Percentiles rank a stretch among this genome's conserved stretches.
These are phyloP conservation scores for Rickenella mellea DNA, from an alignment of 768 basidiomycete species.

Conservation along the genomic window DNA sequence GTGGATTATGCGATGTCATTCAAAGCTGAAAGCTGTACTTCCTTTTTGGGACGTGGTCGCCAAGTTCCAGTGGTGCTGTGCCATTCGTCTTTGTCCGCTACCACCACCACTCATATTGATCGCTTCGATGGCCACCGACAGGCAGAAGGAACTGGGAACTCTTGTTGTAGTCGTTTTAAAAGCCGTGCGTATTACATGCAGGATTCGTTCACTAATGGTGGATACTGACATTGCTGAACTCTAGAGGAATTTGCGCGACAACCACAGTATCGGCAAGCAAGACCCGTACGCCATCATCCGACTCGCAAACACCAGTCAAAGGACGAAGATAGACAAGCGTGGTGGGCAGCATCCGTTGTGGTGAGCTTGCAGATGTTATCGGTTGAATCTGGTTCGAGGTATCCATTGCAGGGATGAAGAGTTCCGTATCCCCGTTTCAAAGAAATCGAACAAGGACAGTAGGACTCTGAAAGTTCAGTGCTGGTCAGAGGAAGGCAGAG, in stretches of 20 bases:
- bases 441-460: constrained; percentile 41
- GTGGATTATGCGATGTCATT: too few species aligned
- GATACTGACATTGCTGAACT: constrained; percentile 4
- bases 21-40: too few species aligned
- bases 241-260: constrained; percentile 62
- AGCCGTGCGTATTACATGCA: constrained; percentile 31
- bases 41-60: too few species aligned
- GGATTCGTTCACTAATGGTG: too few species aligned
- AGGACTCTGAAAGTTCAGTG: constrained; percentile 66
- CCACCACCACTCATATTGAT: too few species aligned
- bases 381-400: neutral
- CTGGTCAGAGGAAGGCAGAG: constrained; percentile 70
- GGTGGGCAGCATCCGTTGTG: constrained; percentile 92
- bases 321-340: constrained; percentile 66
- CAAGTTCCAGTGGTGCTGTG: too few species aligned
- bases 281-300: constrained; percentile 71
- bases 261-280: constrained; percentile 83
- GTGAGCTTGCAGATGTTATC: too few species aligned
- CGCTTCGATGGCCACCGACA: neutral
- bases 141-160: constrained; percentile 57
- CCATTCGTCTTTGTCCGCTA: too few species aligned
- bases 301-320: constrained; percentile 51
- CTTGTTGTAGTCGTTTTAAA: constrained; percentile 81
- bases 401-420: constrained; percentile 48
- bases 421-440: constrained; percentile 64